These are phyloP conservation scores for Cadophora gregata DNA, from an alignment of 2,329 filamentous ascomycete genomes.

Conservation along the genomic window DNA sequence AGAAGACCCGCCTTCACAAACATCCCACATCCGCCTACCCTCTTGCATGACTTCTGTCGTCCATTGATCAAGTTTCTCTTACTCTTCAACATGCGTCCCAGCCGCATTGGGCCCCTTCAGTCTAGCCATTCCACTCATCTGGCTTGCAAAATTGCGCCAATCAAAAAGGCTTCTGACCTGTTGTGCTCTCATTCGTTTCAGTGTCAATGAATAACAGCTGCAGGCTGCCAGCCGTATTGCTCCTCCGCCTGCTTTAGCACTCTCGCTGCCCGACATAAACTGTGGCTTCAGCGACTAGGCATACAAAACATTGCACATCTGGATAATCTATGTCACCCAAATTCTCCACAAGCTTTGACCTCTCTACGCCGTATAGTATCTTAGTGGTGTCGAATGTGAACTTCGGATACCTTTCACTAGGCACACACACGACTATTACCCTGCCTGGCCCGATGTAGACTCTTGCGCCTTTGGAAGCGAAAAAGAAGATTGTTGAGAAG, in stretches of 20 bases:
- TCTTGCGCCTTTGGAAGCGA: conserved; percentile 55
- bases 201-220: conserved; percentile 34
- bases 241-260: conserved; percentile 23
- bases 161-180: conserved; percentile 28
- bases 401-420: conserved; percentile 30
- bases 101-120: conserved; percentile 21
- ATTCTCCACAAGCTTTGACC: conserved; percentile 17
- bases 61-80: conserved; percentile 29
- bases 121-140: conserved; percentile 29
- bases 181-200: conserved; percentile 26
- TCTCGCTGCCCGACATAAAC: conserved; percentile 30
- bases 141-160: conserved; percentile 28
- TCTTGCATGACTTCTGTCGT: conserved; percentile 28
- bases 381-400: conserved; percentile 20
- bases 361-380: conserved; percentile 24
- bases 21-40: conserved; percentile 26
- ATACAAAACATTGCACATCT: conserved; percentile 36
- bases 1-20: neutral
- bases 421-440: conserved; percentile 28
- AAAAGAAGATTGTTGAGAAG: conserved; percentile 52
- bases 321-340: conserved; percentile 28
- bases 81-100: conserved; percentile 19
- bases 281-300: conserved; percentile 27
- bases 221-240: conserved; percentile 31
- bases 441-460: conserved; percentile 51